Conservation (phyloP, 2,329 filamentous ascomycete genomes). For the Cladosporium velox region DNA sequence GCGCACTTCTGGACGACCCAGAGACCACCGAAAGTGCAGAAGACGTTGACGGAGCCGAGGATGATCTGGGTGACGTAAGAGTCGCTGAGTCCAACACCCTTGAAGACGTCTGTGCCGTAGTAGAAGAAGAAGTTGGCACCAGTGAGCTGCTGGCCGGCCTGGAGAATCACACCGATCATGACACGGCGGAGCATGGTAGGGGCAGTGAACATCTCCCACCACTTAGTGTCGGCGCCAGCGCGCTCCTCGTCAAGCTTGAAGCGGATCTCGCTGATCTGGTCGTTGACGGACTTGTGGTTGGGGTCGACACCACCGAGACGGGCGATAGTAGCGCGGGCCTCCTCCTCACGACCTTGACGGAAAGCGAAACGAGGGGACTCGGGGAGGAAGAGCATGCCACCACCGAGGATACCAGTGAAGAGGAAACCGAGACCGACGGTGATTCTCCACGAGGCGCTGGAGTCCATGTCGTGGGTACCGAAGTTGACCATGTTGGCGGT, state of each 20-base stretch:
- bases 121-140: constrained; percentile 47
- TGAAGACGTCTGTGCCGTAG: constrained; percentile 46
- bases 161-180: constrained; percentile 36
- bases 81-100: constrained; percentile 40
- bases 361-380: constrained; percentile 37
- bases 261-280: constrained; percentile 35
- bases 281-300: constrained; percentile 31
- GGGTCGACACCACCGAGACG: constrained; percentile 32
- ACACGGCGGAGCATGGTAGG: constrained; percentile 36
- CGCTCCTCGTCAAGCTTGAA: constrained; percentile 37
- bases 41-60: constrained; percentile 51
- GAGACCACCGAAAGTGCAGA: constrained; percentile 50
- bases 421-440: constrained; percentile 37
- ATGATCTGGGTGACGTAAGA: constrained; percentile 52
- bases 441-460: constrained; percentile 35
- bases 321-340: constrained; percentile 35
- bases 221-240: constrained; percentile 29
- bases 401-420: constrained; percentile 37
- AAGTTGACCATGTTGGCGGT: constrained; percentile 37
- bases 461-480: constrained; percentile 30
- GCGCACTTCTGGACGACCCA: constrained; percentile 53
- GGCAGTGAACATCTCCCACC: constrained; percentile 35
- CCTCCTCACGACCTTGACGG: constrained; percentile 35
- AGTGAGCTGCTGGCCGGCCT: constrained; percentile 38
- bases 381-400: constrained; percentile 37